Base-by-base conservation (phyloP, 192 early-diverging fungal genomes). In the Funneliformis mosseae region DNA sequence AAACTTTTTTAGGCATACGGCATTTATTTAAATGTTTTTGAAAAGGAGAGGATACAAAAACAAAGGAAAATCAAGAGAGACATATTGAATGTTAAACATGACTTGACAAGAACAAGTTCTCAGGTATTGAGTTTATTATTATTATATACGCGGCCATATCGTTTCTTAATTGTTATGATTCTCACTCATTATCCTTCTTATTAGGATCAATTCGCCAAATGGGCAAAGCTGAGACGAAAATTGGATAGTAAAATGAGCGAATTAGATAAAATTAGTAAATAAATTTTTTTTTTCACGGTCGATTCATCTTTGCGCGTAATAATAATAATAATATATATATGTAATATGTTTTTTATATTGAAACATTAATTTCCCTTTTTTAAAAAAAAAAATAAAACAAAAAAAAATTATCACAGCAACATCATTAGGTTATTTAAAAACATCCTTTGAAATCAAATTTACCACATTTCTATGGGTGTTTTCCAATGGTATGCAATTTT, bases 171-270 rank as follows among this genome's bases (percentile, higher is more conserved):
- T 69, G 67, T 46, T 39, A 33, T 48, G 43, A 67, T 67, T 72
- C 14, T 4, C n/a, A 0, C 14, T 4, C n/a, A 0, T 50, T 63
- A 59, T 46, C 45, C 28, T 73, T 48, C 25, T 41, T 73, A 12
- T 33, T 78, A 93, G 86, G 95, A 97, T 83, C 91, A 96, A 87
- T 97, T 97, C 89, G 94, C 96, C 28, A 92, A 91, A 83, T 97
- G 96, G 96, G 96, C 96, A 59, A 95, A 95, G 86, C 81, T 95
- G 81, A 90, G 93, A 55, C 90, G 96, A 80, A 89, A 90, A 78
- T 87, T 95, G 74, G 96, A 97, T 82, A 89, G 90, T 41, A 82
- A 86, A 60, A 88, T 92, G 14, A 88, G 89, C n/a, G 90, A 91
- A 69, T 90, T 92, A 62, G 94, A 96, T 68, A 88, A 85, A 41